Conservation (phyloP, 176 grass and related monocot species). For the Triticum urartu region DNA sequence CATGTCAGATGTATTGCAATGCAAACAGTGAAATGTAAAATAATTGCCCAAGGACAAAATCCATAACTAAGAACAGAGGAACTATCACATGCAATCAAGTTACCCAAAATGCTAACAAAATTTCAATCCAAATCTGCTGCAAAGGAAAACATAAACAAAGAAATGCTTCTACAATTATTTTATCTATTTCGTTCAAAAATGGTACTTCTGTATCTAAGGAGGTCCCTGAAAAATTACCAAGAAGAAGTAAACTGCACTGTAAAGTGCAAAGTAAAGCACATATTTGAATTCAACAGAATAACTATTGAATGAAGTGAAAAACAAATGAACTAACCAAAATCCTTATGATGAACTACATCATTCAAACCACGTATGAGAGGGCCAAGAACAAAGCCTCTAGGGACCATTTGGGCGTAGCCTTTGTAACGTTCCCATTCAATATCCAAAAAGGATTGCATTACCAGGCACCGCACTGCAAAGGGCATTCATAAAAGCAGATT, state of each 20-base stretch:
- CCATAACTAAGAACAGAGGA: not conserved
- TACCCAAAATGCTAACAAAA: not conserved
- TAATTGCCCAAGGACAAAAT: not conserved
- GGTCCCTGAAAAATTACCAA: slow-evolving; percentile 8
- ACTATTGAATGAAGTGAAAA: slow-evolving; percentile 23
- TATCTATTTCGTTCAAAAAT: slow-evolving; percentile 9
- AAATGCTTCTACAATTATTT: slow-evolving; percentile 4
- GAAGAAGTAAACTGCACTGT: not conserved
- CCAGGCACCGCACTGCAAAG: slow-evolving; percentile 73
- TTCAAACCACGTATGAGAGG: slow-evolving; percentile 73
- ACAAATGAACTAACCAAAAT: slow-evolving; percentile 78
- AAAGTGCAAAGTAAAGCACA: not conserved
- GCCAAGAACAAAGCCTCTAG: slow-evolving; percentile 75
- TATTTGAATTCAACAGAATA: slow-evolving; percentile 18
- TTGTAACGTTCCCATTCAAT: slow-evolving; percentile 56
- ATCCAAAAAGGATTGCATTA: slow-evolving; percentile 93
- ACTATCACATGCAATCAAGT: not conserved
- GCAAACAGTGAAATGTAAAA: not conserved
- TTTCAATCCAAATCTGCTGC: slow-evolving; percentile 1
- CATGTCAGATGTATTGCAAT: not conserved
- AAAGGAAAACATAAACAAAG: slow-evolving; percentile 13
- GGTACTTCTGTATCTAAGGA: not conserved
- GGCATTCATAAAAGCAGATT: slow-evolving; percentile 28
- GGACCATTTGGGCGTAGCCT: slow-evolving; percentile 51
- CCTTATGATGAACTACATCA: slow-evolving; percentile 92